Evolutionary conservation across 2,329 filamentous ascomycete species (phyloP).

Genomic region (Botryotinia narcissicola): DNA sequence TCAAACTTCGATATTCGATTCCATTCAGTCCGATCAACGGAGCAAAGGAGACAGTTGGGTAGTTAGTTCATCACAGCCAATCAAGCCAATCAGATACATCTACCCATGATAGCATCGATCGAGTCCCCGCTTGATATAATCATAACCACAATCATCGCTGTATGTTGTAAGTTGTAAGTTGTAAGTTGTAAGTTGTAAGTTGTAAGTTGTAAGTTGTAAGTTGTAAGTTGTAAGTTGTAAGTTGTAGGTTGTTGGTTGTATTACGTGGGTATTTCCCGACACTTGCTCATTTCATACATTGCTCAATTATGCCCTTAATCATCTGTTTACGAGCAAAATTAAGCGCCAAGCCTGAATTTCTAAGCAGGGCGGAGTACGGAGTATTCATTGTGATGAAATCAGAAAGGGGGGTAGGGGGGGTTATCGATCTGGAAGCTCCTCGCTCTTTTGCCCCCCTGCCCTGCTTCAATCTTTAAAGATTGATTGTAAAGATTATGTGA

Average conservation of each 20-base stretch:
- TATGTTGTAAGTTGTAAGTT: background rate
- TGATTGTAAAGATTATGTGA: background rate
- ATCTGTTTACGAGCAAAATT: background rate
- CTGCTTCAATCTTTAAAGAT: constrained; percentile 4
- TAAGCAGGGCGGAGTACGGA: background rate
- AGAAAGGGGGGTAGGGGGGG: background rate
- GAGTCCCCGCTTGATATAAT: background rate
- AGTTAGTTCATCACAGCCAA: background rate
- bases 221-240: background rate
- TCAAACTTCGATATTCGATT: background rate
- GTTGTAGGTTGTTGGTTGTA: background rate
- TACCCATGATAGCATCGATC: background rate
- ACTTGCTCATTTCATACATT: background rate
- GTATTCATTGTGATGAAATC: background rate
- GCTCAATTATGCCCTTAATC: background rate
- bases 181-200: background rate
- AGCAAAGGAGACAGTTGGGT: background rate
- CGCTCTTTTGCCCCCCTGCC: no score
- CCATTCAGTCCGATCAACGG: background rate
- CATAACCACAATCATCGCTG: background rate
- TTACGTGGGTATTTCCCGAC: background rate
- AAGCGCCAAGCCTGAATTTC: background rate
- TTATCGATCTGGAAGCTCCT: background rate
- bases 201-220: background rate
- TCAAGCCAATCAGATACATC: background rate